phyloP scores from a whole-genome alignment of 2,329 filamentous ascomycete species.

The Cladosporium sp. region DNA sequence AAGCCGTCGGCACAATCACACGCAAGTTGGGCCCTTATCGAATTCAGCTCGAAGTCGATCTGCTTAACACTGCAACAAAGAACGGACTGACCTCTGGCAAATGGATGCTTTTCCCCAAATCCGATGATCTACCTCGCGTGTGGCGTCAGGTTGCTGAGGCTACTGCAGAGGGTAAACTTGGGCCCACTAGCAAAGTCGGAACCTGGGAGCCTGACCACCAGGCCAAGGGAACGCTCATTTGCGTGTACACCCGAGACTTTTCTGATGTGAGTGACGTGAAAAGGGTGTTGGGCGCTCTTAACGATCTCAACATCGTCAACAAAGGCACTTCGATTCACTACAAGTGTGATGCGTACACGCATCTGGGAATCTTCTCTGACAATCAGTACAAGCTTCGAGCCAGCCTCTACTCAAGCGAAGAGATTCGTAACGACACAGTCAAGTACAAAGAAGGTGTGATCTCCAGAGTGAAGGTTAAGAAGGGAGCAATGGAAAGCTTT shows the following conservation, averaged over 20 bases:
- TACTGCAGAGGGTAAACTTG: slow-evolving; percentile 65
- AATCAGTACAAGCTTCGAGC: slow-evolving; percentile 41
- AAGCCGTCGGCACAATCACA: slow-evolving; percentile 39
- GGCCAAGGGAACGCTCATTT: slow-evolving; percentile 57
- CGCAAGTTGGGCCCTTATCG: slow-evolving; percentile 40
- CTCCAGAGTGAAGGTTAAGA: slow-evolving; percentile 12
- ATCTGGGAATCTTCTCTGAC: slow-evolving; percentile 37
- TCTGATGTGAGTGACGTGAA: slow-evolving; percentile 63
- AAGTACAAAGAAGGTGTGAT: slow-evolving; percentile 20
- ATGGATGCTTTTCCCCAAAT: slow-evolving; percentile 70
- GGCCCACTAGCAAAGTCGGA: slow-evolving; percentile 69
- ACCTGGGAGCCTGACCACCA: slow-evolving; percentile 42
- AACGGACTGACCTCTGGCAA: slow-evolving; percentile 63
- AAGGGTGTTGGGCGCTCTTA: slow-evolving; percentile 60
- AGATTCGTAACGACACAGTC: slow-evolving; percentile 22
- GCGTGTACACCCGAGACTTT: slow-evolving; percentile 76
- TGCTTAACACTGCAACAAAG: slow-evolving; percentile 59
- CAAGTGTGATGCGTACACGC: slow-evolving; percentile 61
- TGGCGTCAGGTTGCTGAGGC: slow-evolving; percentile 66
- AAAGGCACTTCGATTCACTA: slow-evolving; percentile 63
- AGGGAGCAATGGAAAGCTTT: background rate
- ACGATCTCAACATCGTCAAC: slow-evolving; percentile 55
- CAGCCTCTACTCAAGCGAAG: slow-evolving; percentile 41
- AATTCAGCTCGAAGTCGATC: slow-evolving; percentile 46
- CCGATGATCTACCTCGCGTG: slow-evolving; percentile 53